These are phyloP conservation scores for Phytophthora gonapodyides DNA, from an alignment of 352 stramenopile species.

Conservation along the genomic window DNA sequence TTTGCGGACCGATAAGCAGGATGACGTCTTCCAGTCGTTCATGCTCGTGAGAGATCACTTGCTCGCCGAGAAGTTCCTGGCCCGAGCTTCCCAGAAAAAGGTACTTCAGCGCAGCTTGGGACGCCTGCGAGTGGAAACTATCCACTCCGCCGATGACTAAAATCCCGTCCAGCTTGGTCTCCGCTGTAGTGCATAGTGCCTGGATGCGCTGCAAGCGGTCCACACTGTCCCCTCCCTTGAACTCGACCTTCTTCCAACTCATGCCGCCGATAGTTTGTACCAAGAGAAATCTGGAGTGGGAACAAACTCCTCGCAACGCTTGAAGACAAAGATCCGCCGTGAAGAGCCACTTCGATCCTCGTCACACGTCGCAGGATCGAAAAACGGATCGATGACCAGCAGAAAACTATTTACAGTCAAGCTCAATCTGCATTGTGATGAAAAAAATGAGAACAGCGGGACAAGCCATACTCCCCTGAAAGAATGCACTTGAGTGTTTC, in stretches of 20 bases:
- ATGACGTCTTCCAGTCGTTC: slow-evolving; percentile 75
- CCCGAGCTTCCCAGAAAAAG: slow-evolving; percentile 71
- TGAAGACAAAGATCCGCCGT: slow-evolving; percentile 25
- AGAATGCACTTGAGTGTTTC: too few relatives aligned
- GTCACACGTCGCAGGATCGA: slow-evolving; percentile 13
- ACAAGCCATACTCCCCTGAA: too few relatives aligned
- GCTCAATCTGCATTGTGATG: too few relatives aligned
- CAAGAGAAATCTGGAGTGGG: slow-evolving; percentile 7
- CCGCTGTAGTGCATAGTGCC: slow-evolving; percentile 40
- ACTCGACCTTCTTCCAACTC: slow-evolving; percentile 62
- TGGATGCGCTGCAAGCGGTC: slow-evolving; percentile 60
- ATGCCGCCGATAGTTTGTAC: slow-evolving; percentile 22
- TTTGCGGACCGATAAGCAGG: slow-evolving; percentile 50
- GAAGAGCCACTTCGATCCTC: slow-evolving; percentile 17
- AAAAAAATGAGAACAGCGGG: too few relatives aligned
- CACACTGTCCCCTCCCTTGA: slow-evolving; percentile 57
- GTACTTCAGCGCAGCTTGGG: slow-evolving; percentile 75
- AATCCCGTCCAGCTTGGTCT: slow-evolving; percentile 47
- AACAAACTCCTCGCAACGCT: slow-evolving; percentile 7
- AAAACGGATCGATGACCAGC: slow-evolving; percentile 12
- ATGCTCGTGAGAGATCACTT: slow-evolving; percentile 70
- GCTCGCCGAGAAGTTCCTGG: slow-evolving; percentile 73
- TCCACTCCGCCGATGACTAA: slow-evolving; percentile 75
- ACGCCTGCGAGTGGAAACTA: slow-evolving; percentile 64
- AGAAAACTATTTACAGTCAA: too few relatives aligned